Percentiles rank a stretch among this genome's conserved stretches.
These are phyloP conservation scores for Neurospora sp. DNA, from an alignment of 495 filamentous ascomycete species.

Conservation along the genomic window DNA sequence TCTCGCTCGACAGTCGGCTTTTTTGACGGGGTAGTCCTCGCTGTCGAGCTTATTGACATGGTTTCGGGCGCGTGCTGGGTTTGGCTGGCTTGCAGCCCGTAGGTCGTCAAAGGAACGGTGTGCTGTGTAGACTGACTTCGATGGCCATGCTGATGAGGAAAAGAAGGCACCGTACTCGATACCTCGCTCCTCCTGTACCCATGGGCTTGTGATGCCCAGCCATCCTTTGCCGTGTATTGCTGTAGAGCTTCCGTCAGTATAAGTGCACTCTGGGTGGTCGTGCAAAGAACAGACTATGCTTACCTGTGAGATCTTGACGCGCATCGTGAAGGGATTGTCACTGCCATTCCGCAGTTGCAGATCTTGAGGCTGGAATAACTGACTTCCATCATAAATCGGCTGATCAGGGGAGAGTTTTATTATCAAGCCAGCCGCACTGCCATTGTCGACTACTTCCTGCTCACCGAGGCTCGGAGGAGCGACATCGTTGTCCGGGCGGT, in stretches of 20 bases:
- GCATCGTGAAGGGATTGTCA: background rate
- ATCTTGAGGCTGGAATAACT: background rate
- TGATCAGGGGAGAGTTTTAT: background rate
- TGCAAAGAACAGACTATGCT: background rate
- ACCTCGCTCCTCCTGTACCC: slow-evolving; percentile 20
- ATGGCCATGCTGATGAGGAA: background rate
- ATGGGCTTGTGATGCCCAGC: slow-evolving; percentile 4
- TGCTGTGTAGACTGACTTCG: background rate
- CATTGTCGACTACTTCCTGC: background rate
- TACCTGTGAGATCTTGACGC: background rate
- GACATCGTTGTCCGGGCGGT: background rate
- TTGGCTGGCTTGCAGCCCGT: background rate
- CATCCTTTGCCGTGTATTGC: background rate
- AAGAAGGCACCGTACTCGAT: slow-evolving; percentile 19
- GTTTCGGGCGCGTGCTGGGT: background rate
- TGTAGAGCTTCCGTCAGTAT: background rate
- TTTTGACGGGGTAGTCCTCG: background rate
- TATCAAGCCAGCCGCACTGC: background rate
- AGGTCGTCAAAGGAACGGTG: background rate
- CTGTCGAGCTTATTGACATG: background rate
- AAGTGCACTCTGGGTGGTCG: background rate
- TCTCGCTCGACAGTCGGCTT: slow-evolving; percentile 25
- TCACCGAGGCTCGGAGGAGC: background rate
- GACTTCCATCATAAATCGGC: background rate
- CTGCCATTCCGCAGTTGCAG: background rate